Percentiles rank a stretch among this genome's conserved stretches.
Evolutionary conservation across 78 protist species (phyloP).

Genomic region (Dictyostelium intermedium): DNA sequence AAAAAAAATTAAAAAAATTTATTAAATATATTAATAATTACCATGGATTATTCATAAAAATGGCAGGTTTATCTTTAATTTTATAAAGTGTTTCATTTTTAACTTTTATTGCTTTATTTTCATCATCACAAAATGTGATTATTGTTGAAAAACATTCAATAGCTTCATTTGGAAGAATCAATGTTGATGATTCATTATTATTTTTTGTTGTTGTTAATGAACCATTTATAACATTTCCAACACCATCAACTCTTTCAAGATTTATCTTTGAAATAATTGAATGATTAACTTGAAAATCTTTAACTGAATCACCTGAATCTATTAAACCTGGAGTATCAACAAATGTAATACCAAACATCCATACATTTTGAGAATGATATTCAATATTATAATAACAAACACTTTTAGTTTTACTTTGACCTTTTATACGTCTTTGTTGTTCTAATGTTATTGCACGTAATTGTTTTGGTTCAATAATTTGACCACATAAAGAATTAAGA

Average conservation of each 20-base stretch:
- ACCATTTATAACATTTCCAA: background rate
- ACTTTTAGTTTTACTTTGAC: conserved; percentile 15
- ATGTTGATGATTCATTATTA: background rate
- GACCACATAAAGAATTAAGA: conserved; percentile 18
- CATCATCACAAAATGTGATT: background rate
- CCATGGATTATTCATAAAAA: conserved; percentile 13
- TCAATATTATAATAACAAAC: conserved; percentile 20
- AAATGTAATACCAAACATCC: conserved; percentile 29
- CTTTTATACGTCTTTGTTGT: background rate
- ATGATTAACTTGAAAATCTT: background rate
- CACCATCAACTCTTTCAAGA: conserved; percentile 4
- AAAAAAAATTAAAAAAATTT: too few species aligned
- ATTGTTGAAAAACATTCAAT: background rate
- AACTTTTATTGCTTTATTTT: background rate
- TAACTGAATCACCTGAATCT: background rate
- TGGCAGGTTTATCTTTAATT: background rate
- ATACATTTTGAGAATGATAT: background rate
- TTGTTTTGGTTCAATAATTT: background rate
- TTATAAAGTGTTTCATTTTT: background rate
- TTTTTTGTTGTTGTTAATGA: background rate
- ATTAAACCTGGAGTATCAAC: conserved; percentile 30
- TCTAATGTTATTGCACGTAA: background rate
- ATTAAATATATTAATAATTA: background rate
- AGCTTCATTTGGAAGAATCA: background rate
- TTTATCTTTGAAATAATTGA: background rate